These are phyloP conservation scores for Entrophospora sp. DNA, from an alignment of 192 early-diverging fungal genomes.

Conservation along the genomic window DNA sequence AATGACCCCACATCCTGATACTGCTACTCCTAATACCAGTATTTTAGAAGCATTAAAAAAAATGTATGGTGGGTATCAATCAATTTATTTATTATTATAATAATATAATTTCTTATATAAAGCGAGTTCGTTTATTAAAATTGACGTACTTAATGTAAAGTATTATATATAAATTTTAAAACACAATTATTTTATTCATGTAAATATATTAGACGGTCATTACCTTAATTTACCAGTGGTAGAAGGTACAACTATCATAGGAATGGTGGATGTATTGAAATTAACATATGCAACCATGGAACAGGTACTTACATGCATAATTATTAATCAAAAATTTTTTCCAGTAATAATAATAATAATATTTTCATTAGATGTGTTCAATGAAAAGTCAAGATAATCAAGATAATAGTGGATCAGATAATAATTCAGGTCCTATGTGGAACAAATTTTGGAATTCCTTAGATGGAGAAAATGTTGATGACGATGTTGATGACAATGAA, in stretches of 20 bases:
- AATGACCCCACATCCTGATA: no score
- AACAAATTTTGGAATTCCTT: slow-evolving; percentile 74
- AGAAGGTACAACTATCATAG: slow-evolving; percentile 59
- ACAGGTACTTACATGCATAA: slow-evolving; percentile 43
- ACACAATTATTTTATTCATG: no score
- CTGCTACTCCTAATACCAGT: slow-evolving; percentile 54
- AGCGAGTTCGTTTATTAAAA: not conserved
- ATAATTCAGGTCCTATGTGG: slow-evolving; percentile 73
- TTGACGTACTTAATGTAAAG: not conserved
- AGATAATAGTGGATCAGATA: slow-evolving; percentile 41
- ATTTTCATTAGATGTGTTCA: slow-evolving; percentile 32
- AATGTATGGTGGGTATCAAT: slow-evolving; percentile 61
- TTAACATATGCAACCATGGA: slow-evolving; percentile 76
- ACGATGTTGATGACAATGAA: slow-evolving; percentile 55
- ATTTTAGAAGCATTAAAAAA: slow-evolving; percentile 74
- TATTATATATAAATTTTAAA: not conserved
- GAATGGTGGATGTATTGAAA: slow-evolving; percentile 74
- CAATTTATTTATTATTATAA: not conserved
- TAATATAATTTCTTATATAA: not conserved
- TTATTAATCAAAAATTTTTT: not conserved
- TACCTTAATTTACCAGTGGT: slow-evolving; percentile 80
- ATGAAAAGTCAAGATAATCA: slow-evolving; percentile 35
- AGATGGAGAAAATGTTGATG: no score
- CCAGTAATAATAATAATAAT: not conserved
- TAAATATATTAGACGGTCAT: slow-evolving; percentile 52